A percentile compares a stretch with the other conserved stretches of the same genome.
These are phyloP conservation scores for Skeletonema tropicum DNA, from an alignment of 108 stramenopile species.

Conservation along the genomic window DNA sequence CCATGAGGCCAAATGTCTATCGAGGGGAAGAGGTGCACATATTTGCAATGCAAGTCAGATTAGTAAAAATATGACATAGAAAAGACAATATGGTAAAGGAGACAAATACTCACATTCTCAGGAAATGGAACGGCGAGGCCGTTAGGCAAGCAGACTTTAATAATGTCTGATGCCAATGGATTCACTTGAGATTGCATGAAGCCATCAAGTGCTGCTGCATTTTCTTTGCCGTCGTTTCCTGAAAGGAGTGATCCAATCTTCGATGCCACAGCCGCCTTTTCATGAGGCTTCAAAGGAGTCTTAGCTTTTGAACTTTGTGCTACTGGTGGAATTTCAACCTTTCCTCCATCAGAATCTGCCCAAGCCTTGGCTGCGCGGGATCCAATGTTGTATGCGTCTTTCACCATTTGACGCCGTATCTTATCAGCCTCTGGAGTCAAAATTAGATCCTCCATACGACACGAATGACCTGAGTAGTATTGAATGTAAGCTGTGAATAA, in stretches of 20 bases:
- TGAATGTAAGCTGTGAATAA: conserved; percentile 96
- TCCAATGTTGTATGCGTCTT: conserved; percentile 84
- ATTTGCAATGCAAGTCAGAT: conserved; percentile 8
- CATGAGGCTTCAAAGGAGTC: conserved; percentile 77
- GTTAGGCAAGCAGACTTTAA: conserved; percentile 94
- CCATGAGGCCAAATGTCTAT: conserved; percentile 96
- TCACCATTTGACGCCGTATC: conserved; percentile 67
- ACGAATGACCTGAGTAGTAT: conserved; percentile 95
- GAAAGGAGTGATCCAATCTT: conserved; percentile 82
- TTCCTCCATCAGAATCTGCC: conserved; percentile 93
- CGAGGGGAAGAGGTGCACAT: background rate
- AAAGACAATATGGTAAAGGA: background rate
- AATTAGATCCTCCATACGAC: conserved; percentile 96
- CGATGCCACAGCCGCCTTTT: conserved; percentile 75
- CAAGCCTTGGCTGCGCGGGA: conserved; percentile 88
- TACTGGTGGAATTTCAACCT: conserved; percentile 74
- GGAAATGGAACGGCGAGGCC: conserved; percentile 98
- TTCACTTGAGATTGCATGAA: conserved; percentile 96
- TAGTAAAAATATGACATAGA: background rate
- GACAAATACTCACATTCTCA: conserved; percentile 71
- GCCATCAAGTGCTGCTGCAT: conserved; percentile 89
- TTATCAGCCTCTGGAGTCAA: conserved; percentile 87
- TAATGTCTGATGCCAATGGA: conserved; percentile 90
- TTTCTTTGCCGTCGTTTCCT: conserved; percentile 82
- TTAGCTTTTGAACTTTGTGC: conserved; percentile 50